phyloP scores from a whole-genome alignment of 768 basidiomycete species.

The Rhodotorula kratochvilovae region DNA sequence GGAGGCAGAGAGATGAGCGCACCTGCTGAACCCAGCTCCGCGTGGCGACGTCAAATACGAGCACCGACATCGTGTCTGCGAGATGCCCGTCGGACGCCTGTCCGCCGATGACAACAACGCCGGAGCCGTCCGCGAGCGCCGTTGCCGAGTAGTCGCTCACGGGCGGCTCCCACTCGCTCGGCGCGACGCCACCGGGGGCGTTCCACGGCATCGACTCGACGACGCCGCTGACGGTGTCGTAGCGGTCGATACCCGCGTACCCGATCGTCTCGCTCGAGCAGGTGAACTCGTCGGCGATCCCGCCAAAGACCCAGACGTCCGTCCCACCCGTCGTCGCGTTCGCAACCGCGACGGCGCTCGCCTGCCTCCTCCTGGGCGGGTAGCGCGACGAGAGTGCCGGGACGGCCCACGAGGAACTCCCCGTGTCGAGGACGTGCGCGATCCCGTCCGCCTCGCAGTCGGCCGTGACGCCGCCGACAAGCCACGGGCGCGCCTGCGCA shows the following conservation, averaged over 20 bases:
- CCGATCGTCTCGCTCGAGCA: slow-evolving; percentile 38
- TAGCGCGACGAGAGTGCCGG: not conserved
- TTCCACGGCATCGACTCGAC: slow-evolving; percentile 35
- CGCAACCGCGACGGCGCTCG: slow-evolving; percentile 16
- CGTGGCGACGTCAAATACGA: slow-evolving; percentile 29
- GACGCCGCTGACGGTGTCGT: not conserved
- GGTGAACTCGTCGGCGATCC: slow-evolving; percentile 40
- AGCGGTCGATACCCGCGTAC: slow-evolving; percentile 40
- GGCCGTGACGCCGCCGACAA: slow-evolving; percentile 35
- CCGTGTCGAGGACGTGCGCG: not conserved
- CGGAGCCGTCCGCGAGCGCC: not conserved
- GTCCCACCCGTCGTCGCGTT: slow-evolving; percentile 27
- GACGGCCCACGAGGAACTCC: not conserved
- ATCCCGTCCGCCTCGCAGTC: slow-evolving; percentile 21
- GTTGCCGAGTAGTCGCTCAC: slow-evolving; percentile 40
- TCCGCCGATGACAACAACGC: slow-evolving; percentile 36
- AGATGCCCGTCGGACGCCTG: slow-evolving; percentile 34
- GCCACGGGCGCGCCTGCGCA: slow-evolving; percentile 6
- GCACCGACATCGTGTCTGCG: slow-evolving; percentile 7
- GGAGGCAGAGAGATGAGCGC: not conserved
- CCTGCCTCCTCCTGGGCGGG: slow-evolving; percentile 40
- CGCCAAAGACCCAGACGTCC: slow-evolving; percentile 39
- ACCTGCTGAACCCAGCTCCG: slow-evolving; percentile 19
- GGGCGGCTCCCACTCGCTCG: slow-evolving; percentile 19
- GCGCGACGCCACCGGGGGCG: not conserved